phyloP scores from a whole-genome alignment of 306 rosid genomes.

The Castanea mollissima region DNA sequence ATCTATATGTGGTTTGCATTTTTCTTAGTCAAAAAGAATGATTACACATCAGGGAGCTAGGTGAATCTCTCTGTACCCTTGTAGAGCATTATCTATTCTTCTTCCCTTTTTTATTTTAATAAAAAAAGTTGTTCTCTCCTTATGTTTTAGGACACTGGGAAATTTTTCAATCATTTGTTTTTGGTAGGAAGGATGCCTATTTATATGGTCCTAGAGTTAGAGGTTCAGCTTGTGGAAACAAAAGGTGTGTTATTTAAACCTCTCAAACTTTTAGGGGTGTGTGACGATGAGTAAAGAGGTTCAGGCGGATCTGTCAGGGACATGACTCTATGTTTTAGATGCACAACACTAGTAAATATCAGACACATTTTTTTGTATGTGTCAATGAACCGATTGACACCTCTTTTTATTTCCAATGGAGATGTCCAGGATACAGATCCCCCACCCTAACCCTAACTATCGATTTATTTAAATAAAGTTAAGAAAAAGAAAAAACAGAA shows the following conservation, averaged over 20 bases:
- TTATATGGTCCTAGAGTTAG: not conserved
- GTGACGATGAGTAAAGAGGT: not conserved
- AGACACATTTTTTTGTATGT: no score
- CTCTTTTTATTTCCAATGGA: no score
- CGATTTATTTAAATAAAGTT: no score
- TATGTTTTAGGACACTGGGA: not conserved
- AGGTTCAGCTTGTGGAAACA: not conserved
- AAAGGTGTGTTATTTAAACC: not conserved
- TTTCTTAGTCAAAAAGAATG: not conserved
- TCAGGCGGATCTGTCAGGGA: not conserved
- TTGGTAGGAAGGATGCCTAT: not conserved
- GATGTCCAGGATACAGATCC: no score
- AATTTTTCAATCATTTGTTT: not conserved
- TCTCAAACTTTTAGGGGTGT: not conserved
- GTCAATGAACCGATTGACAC: no score
- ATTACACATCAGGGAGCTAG: not conserved
- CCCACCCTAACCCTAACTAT: no score
- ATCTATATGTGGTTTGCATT: not conserved
- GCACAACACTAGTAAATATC: not conserved
- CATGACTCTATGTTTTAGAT: not conserved
- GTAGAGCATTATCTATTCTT: not conserved
- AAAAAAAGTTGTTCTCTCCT: not conserved
- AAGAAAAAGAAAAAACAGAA: no score
- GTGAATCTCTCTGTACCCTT: not conserved
- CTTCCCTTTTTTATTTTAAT: not conserved